Evolutionary conservation across 495 filamentous ascomycete species (phyloP), one percentile per base, ranked within the genome.

Genomic region (Poronia punctata): DNA sequence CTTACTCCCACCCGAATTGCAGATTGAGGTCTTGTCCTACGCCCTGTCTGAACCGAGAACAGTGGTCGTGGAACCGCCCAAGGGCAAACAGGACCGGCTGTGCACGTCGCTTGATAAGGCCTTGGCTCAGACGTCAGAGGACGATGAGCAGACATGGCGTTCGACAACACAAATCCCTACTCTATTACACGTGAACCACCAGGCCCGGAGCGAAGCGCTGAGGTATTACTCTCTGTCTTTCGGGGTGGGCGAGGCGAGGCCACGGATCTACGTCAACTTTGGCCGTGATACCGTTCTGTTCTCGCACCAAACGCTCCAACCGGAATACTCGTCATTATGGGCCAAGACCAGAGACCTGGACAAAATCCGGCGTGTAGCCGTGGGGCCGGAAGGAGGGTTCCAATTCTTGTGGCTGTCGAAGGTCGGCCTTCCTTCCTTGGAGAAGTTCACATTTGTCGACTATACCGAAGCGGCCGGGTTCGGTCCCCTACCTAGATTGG

Each of bases 201-300:
- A 66, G 30, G 54, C 60, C 14, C 52, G 62, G 10, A 25, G 53
- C 30, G 49, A 59, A 35, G 60, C 60, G 8, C 53, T 61, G 8
- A 53, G 48, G 14, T 51, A 55, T 31, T 66, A 64, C 41, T 46
- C 49, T 1, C 48, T 66, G 5, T 51, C 60, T 5, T 48, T 66
- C 1, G 60, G 54, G 10, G 60, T 58, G 14, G 62, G 56, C 28
- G 30, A 35, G 30, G 43, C 29, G 21, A 28, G 56, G 35, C 57
- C 60, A 29, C 43, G 50, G 23, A 53, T 66, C 10, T 64, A 66
- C 35, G 38, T 64, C 35, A 49, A 61, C 39, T 55, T 59, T 24
- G 34, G 28, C 16, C 53, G 53, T 9, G 63, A 64, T 43, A 53
- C 59, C 0, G 19, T 66, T 10, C 56, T 53, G 28, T 59, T 59